Percentiles rank a stretch among this genome's conserved stretches.
These are phyloP conservation scores for Candida orba DNA, from an alignment of 805 yeast species.

Conservation along the genomic window DNA sequence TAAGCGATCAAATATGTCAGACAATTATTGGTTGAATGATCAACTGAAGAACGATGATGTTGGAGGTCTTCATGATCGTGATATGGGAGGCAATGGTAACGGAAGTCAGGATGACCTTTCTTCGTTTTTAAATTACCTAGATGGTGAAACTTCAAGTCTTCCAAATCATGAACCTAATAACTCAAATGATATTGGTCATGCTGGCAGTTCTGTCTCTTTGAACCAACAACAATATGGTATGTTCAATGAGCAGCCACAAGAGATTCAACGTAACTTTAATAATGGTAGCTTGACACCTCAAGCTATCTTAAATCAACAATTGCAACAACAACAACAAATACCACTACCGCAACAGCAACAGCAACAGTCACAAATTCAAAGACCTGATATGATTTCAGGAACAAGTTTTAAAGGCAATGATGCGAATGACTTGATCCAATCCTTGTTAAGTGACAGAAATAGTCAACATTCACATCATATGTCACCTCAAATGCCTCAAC, in stretches of 20 bases:
- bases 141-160: slow-evolving; percentile 21
- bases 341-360: slow-evolving; percentile 6
- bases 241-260: slow-evolving; percentile 6
- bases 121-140: slow-evolving; percentile 43
- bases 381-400: slow-evolving; percentile 3
- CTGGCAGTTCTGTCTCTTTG: neutral
- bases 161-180: slow-evolving; percentile 1
- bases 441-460: slow-evolving; percentile 26
- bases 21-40: slow-evolving; percentile 23
- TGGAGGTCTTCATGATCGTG: slow-evolving; percentile 6
- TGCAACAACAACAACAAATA: slow-evolving; percentile 9
- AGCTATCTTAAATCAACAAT: slow-evolving; percentile 14
- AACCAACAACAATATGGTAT: neutral
- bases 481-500: slow-evolving; percentile 7
- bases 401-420: slow-evolving; percentile 11
- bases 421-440: slow-evolving; percentile 17
- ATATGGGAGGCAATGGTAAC: slow-evolving; percentile 11
- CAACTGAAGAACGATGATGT: slow-evolving; percentile 21
- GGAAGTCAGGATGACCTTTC: slow-evolving; percentile 29
- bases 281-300: slow-evolving; percentile 14
- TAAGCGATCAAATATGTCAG: slow-evolving; percentile 14
- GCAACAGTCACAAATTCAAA: slow-evolving; percentile 15
- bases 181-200: neutral
- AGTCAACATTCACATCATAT: slow-evolving; percentile 9
- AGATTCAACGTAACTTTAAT: slow-evolving; percentile 2